A percentile compares a stretch with the other conserved stretches of the same genome.
phyloP scores from a whole-genome alignment of 108 stramenopile species.

The Craspedostauros australis region DNA sequence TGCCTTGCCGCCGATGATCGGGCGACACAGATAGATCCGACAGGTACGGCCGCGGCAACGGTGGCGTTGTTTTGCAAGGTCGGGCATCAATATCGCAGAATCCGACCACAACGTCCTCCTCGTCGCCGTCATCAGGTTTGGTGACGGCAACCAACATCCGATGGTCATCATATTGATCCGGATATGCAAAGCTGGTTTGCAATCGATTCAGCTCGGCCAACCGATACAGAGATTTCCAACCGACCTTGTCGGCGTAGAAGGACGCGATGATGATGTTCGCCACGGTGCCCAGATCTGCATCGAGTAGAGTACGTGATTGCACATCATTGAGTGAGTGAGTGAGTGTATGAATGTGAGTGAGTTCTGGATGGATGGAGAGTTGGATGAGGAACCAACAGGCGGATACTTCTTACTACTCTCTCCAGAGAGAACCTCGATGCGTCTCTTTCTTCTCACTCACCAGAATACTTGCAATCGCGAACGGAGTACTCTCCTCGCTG shows the following conservation, averaged over 20 bases:
- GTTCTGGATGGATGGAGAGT: too few species aligned
- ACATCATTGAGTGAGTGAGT: too few species aligned
- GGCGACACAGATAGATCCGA: constrained; percentile 25
- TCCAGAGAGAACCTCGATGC: too few species aligned
- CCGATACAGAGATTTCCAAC: constrained; percentile 7
- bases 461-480: too few species aligned
- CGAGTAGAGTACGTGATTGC: too few species aligned
- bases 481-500: too few species aligned
- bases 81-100: constrained; percentile 33
- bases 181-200: constrained; percentile 31
- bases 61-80: too few species aligned
- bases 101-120: constrained; percentile 19
- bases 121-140: background rate
- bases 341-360: too few species aligned
- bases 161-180: constrained; percentile 6
- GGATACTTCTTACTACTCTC: too few species aligned
- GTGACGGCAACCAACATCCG: constrained; percentile 19
- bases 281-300: constrained; percentile 14
- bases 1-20: constrained; percentile 18
- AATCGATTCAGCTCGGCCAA: constrained; percentile 27
- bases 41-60: constrained; percentile 35
- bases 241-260: constrained; percentile 16
- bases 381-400: too few species aligned
- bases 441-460: too few species aligned
- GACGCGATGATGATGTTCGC: constrained; percentile 16